These are phyloP conservation scores for Geotrichum reessii DNA, from an alignment of 1,139 yeast genomes.

Conservation along the genomic window DNA sequence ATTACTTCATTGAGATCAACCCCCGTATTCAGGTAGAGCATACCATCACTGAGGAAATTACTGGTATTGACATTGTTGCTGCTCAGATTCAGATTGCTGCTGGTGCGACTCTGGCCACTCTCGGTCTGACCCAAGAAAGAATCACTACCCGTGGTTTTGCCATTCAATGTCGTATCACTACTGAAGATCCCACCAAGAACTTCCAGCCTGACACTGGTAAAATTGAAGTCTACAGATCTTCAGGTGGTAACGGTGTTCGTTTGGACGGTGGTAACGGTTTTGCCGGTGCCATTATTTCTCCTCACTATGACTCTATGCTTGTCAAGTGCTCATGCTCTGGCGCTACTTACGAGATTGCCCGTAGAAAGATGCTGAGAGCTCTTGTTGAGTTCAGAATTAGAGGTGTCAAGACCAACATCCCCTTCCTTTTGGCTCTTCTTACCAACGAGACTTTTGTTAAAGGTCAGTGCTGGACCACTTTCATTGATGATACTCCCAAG, in stretches of 20 bases:
- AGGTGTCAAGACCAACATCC: constrained; percentile 98
- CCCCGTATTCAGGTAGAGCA: constrained; percentile 99
- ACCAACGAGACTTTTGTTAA: constrained; percentile 84
- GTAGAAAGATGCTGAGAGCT: constrained; percentile 96
- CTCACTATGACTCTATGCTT: constrained; percentile 97
- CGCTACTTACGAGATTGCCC: constrained; percentile 90
- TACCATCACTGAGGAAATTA: constrained; percentile 96
- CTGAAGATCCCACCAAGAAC: constrained; percentile 94
- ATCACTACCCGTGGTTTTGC: constrained; percentile 97
- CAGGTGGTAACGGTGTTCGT: constrained; percentile 99
- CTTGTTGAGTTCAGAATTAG: constrained; percentile 95
- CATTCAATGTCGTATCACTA: constrained; percentile 97
- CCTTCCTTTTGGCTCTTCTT: constrained; percentile 86
- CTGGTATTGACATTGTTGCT: constrained; percentile 96
- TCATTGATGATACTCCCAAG: constrained; percentile 95
- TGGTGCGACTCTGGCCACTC: constrained; percentile 87
- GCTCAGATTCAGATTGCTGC: constrained; percentile 99
- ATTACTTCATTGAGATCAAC: constrained; percentile 95
- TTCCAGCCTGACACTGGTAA: constrained; percentile 99
- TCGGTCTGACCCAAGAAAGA: constrained; percentile 88
- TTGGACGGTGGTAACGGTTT: constrained; percentile 98
- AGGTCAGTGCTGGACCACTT: constrained; percentile 97
- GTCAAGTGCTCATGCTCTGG: constrained; percentile 97
- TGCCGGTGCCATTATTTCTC: constrained; percentile 96
- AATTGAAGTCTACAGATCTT: constrained; percentile 94